Evolutionary conservation across 192 early-diverging fungal genomes (phyloP), one percentile per base, ranked within the genome.

Genomic region (Rhizophagus prolifer): DNA sequence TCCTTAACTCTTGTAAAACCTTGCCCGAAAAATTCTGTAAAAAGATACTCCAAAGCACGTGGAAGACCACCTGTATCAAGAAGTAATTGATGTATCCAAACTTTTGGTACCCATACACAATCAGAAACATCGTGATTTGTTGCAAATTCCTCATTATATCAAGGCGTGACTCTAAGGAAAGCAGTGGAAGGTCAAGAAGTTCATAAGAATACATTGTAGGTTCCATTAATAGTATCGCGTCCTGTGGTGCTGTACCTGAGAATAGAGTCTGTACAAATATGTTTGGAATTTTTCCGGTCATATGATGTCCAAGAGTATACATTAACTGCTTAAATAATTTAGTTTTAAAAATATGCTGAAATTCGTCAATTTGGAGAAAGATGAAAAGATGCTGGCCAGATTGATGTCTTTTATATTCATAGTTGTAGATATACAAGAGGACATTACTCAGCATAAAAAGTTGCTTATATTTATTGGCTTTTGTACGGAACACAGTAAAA

Each of bases 161-260:
- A 41, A 67, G 21, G 5, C 65, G 65, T 67, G 65, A 31, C 30
- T 67, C 23, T 34, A 67, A 28, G 19, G 23, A 28, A 4, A 67
- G 36, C 65, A 67, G 65, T 28, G 65, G 13, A 67, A n/a, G 28
- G 28, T 67, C 28, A 30, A 67, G 6, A 67, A 9, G 13, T 67
- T 67, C 65, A 67, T 0, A 38, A 67, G 65, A 13, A 30, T 67
- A 67, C 65, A 67, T 67, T 31, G 65, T 67, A 67, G 65, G 65
- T 67, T 67, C 65, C 36, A 19, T 67, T 67, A 5, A 3, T 30
- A 1, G 36, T 28, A 41, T 41, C 12, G 13, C 36, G 19, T 31
- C 30, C 30, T 67, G 65, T 67, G 65, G 34, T 19, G 65, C 31
- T 28, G 65, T 67, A 28, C 31, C 65, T 67, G 65, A 67, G 1